Evolutionary conservation across 345 rosid species (phyloP), one percentile per base, ranked within the genome.

Genomic region (Brassica nigra): DNA sequence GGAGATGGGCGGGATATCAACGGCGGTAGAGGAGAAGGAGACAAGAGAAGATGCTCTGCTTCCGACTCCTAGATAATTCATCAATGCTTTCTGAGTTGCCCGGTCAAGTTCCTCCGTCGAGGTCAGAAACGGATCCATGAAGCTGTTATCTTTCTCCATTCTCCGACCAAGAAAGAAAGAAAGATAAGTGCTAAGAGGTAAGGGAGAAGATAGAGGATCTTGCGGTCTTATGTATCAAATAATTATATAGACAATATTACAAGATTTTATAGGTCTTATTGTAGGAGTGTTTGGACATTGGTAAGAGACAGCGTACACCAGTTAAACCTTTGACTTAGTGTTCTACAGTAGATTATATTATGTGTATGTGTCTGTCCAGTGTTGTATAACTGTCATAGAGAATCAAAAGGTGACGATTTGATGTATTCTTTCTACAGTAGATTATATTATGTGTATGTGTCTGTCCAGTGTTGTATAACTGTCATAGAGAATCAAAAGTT

Each of bases 1-100:
- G 27, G 49, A 83, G 82, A 94, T 91, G 0, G 89, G 92, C 4
- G 85, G 86, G 57, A 94, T 91, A 87, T 94, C 98, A 0, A 80
- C 86, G 68, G 84, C 39, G 29, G 75, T 79, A 9, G 84, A 37
- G 37, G 79, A 66, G 86, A 89, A 94, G 66, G 81, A 83, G 54
- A 78, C 71, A 70, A 86, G 81, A 63, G 86, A 73, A 39, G 78
- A 74, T 59, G 83, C 80, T 70, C 77, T 11, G 73, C 77, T 63
- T 37, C 78, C 67, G 16, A 55, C 65, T 44, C 63, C 58, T 0
- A 74, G 66, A 63, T 74, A 65, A 0, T 68, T 47, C 68, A 72
- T 70, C 39, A 58, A 58, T 73, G 80, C 80, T 47, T 80, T 71
- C 34, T 8, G 83, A 8, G 83, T 80, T 29, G 77, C 31, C 57